Evolutionary conservation across 1,139 yeast species (phyloP), one percentile per base, ranked within the genome.

Genomic region (Hemisphaericaspora xylanilytica): DNA sequence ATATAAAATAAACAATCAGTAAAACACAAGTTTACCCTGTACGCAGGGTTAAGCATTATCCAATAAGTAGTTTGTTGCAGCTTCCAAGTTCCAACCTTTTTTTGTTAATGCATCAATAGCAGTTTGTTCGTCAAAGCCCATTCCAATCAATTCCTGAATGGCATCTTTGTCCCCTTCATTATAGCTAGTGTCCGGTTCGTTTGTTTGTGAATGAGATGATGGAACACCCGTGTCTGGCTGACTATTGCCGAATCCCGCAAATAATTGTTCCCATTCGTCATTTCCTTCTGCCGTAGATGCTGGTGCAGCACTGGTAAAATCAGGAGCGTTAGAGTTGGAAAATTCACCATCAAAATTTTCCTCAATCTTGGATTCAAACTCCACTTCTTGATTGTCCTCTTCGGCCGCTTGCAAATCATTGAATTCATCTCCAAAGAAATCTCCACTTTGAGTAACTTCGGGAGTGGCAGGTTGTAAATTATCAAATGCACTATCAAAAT

Each of bases 211-310:
- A 13, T 35, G 41, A 22, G 35, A 35, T n/a, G 50, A 48, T 13
- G 47, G 41, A 14, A 38, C 40, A 38, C 42, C 45, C 10, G 43
- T 41, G 3, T 28, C 42, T 13, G 53, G 61, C 37, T 69, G 67
- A 25, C 72, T 71, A 52, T 82, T 85, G 22, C 92, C 92, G 57
- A 88, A 85, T 0, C 95, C 96, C 2, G 95, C 94, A 67, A 89
- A 89, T 24, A 89, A 73, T 61, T 88, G 94, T 53, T 89, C 96
- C 97, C 97, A 89, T 59, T 89, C 97, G 53, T 87, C 95, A 42
- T 76, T 75, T 7, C 57, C 66, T 22, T 42, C 45, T 4, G n/a
- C n/a, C n/a, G 46, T 36, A 27, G 38, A 36, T 30, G 48, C 44
- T 18, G 52, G 46, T 26, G 44, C 47, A 20, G 43, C 42, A 35